These are phyloP conservation scores for Hyphopichia homilentoma DNA, from an alignment of 805 yeast genomes.

Conservation along the genomic window DNA sequence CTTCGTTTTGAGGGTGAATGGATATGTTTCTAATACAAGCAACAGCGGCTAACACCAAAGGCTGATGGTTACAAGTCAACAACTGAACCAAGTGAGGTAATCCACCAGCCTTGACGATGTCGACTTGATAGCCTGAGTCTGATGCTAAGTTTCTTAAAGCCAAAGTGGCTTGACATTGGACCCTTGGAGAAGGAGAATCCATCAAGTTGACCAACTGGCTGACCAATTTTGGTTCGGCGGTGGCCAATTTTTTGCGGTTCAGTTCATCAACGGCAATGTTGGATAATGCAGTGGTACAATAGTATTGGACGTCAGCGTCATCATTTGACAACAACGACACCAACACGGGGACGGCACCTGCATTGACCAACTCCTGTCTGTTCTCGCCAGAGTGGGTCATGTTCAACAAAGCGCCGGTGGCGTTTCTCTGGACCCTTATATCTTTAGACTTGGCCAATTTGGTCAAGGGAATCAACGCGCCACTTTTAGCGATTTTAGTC, in stretches of 20 bases:
- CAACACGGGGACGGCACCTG: conserved; percentile 96
- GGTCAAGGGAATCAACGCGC: conserved; percentile 92
- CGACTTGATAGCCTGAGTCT: conserved; percentile 93
- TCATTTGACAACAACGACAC: conserved; percentile 80
- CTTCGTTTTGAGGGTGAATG: conserved; percentile 94
- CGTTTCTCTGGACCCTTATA: conserved; percentile 94
- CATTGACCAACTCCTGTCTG: conserved; percentile 92
- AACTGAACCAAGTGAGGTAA: conserved; percentile 88
- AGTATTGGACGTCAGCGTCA: conserved; percentile 97
- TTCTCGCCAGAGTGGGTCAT: conserved; percentile 98
- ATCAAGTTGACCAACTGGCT: conserved; percentile 81
- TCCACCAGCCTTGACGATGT: conserved; percentile 94
- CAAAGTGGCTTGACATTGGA: conserved; percentile 96
- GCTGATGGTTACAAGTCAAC: conserved; percentile 85
- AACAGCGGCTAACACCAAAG: conserved; percentile 91
- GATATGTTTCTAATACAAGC: conserved; percentile 98
- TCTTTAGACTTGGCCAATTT: conserved; percentile 92
- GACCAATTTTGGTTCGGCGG: conserved; percentile 90
- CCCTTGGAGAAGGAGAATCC: conserved; percentile 92
- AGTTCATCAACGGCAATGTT: conserved; percentile 96
- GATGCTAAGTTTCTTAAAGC: conserved; percentile 95
- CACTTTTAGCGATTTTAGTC: conserved; percentile 91
- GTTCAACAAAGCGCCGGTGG: conserved; percentile 95
- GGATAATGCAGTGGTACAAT: conserved; percentile 95
- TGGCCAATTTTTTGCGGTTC: conserved; percentile 82